Evolutionary conservation across 352 stramenopile genomes (phyloP), one percentile per base, ranked within the genome.

Genomic region (Thalassiosira livingstoniorum): DNA sequence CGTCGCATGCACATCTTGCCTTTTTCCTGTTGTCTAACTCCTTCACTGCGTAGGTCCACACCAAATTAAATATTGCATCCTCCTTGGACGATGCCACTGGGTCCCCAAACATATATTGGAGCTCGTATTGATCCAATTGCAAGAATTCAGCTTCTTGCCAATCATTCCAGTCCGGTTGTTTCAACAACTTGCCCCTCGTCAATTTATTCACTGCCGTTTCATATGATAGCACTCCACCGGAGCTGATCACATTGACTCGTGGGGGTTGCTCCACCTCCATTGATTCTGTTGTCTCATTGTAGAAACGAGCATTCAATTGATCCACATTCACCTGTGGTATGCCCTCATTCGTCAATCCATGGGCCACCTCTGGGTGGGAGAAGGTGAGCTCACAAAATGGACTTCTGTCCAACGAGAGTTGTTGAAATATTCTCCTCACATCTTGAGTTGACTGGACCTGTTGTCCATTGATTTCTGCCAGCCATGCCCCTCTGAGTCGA

Each of bases 101-200:
- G n/a, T 15, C 27, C 18, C 45, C 45, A 55, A 55, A 55, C 45
- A 55, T 55, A 23, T 27, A 55, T 2, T 55, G 45, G n/a, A n/a
- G n/a, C 27, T 55, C 18, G 27, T 55, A 55, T 55, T 55, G 45
- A 55, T 55, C 45, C 45, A 51, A 51, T 51, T 51, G 42, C 10
- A 51, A 23, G 27, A 27, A 55, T 55, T 55, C 7, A 1, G 45
- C n/a, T 55, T 2, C 45, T 55, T 55, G 7, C 45, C 45, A 55
- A 27, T 55, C 7, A 1, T 2, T 55, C 45, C 45, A 55, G 27
- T 55, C 45, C 45, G 7, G 18, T 23, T 55, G 45, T 55, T 55
- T 55, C 18, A 55, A 23, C 45, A 55, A 10, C 27, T 55, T 55
- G 18, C 45, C 45, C 2, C 45, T 27, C 2, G 7, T 55, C 2